These are phyloP conservation scores for Hordeum vulgare DNA, from an alignment of 176 grass and related monocot genomes.

Conservation along the genomic window MorexV3_pseudomolecules_assembly NC_058521.1:2308420-2308919, in stretches of 20 bases:
- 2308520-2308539: slow-evolving; percentile 99
- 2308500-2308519: slow-evolving; percentile 46
- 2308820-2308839: slow-evolving; percentile 79
- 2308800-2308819: slow-evolving; percentile 32
- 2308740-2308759: not conserved
- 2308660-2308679: too few relatives aligned
- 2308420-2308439: not conserved
- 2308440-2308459: not conserved
- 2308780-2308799: slow-evolving; percentile 47
- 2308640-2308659: not conserved
- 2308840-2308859: not conserved
- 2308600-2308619: slow-evolving; percentile 36
- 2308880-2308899: not conserved
- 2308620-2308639: not conserved
- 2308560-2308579: slow-evolving; percentile 98
- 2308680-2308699: not conserved
- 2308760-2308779: slow-evolving; percentile 24
- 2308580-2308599: slow-evolving; percentile 81
- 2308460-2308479: not conserved
- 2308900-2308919: not conserved
- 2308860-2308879: not conserved
- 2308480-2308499: not conserved
- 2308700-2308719: not conserved
- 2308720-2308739: not conserved
- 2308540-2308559: slow-evolving; percentile 98